Conservation (phyloP, 2,329 filamentous ascomycete genomes). For the Epichloe amarillans region DNA sequence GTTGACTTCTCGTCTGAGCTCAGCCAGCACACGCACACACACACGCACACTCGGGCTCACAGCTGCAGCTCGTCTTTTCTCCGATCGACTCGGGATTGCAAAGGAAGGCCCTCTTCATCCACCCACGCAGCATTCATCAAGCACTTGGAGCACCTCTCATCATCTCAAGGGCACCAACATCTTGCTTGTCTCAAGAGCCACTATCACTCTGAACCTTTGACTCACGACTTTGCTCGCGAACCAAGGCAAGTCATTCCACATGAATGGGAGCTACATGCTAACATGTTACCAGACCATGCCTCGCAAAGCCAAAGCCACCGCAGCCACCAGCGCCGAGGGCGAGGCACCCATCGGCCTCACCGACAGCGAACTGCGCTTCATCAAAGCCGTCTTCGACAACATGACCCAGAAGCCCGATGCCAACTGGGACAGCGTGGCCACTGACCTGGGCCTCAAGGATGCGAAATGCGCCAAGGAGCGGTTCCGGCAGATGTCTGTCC, state of each 20-base stretch:
- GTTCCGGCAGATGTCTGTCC: conserved; percentile 26
- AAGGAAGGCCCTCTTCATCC: too few relatives aligned
- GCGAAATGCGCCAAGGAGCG: conserved; percentile 28
- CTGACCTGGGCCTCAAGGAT: conserved; percentile 23
- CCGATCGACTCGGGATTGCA: too few relatives aligned
- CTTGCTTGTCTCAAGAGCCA: too few relatives aligned
- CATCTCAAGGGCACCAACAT: too few relatives aligned
- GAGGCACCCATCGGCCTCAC: conserved; percentile 16
- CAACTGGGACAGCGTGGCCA: conserved; percentile 27
- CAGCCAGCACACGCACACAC: too few relatives aligned
- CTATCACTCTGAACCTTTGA: too few relatives aligned
- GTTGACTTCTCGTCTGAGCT: not conserved
- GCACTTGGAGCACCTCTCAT: too few relatives aligned
- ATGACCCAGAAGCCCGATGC: conserved; percentile 27
- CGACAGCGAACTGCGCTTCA: conserved; percentile 23
- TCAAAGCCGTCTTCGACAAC: conserved; percentile 28
- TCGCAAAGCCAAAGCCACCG: conserved; percentile 1
- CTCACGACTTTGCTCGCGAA: too few relatives aligned
- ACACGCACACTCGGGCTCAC: too few relatives aligned
- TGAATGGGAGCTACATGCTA: not conserved
- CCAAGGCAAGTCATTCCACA: too few relatives aligned
- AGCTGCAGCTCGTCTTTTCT: too few relatives aligned
- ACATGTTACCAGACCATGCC: conserved; percentile 1
- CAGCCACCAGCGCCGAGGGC: conserved; percentile 7
- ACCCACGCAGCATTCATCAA: too few relatives aligned